A percentile compares a stretch with the other conserved stretches of the same genome.
These are phyloP conservation scores for Trichosporon faecale DNA, from an alignment of 1,284 basidiomycete genomes.

Conservation along the genomic window DNA sequence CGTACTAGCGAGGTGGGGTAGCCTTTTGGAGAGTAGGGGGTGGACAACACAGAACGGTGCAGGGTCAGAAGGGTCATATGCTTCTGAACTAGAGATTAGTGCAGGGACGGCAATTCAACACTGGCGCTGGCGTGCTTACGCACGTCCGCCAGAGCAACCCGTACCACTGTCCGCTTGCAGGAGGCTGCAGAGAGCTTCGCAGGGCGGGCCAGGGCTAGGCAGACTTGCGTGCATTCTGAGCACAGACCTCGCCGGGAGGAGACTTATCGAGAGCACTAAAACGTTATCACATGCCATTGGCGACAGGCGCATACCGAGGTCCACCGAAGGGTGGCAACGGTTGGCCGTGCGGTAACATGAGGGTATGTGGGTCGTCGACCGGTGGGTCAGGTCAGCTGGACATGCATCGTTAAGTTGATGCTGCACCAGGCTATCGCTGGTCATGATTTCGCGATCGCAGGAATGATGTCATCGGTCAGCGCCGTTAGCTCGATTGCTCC, in stretches of 20 bases:
- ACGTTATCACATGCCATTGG: neutral
- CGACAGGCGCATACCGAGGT: neutral
- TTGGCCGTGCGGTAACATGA: neutral
- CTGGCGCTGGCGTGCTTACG: neutral
- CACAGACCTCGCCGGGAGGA: neutral
- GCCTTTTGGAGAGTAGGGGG: neutral
- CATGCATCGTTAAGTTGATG: neutral
- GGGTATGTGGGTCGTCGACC: neutral
- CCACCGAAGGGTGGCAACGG: neutral
- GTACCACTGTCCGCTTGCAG: neutral
- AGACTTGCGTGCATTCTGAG: neutral
- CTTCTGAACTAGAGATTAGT: neutral
- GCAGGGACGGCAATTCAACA: neutral
- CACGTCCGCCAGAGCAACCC: neutral
- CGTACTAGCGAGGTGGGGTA: neutral
- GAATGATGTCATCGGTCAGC: neutral
- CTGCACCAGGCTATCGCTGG: neutral
- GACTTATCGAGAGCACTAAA: neutral
- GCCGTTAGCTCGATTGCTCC: neutral
- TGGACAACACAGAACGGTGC: neutral
- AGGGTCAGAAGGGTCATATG: neutral
- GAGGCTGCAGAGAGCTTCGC: neutral
- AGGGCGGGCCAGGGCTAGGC: neutral
- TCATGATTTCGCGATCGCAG: neutral
- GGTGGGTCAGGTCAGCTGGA: neutral